Evolutionary conservation across 176 grass and related monocot genomes (phyloP).

Genomic region (Rhynchospora pubera): DNA sequence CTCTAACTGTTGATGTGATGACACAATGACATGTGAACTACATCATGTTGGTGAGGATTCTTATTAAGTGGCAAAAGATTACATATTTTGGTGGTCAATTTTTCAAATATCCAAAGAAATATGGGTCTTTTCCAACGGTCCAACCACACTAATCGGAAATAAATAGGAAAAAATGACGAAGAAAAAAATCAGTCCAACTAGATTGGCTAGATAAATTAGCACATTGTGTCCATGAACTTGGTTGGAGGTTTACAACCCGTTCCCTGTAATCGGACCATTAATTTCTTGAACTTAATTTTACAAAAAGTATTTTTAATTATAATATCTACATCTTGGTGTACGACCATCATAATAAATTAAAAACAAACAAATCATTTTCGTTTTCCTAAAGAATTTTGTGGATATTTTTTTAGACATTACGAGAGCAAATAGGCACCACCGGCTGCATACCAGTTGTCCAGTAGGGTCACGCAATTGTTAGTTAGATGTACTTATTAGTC

Average conservation of each 20-base stretch:
- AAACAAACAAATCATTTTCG: neutral
- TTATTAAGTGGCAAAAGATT: neutral
- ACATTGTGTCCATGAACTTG: neutral
- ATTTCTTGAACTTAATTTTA: no score
- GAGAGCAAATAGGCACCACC: neutral
- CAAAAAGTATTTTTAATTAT: no score
- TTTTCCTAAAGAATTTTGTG: no score
- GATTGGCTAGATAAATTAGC: no score
- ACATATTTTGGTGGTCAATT: neutral
- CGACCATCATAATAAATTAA: neutral
- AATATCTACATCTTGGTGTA: no score
- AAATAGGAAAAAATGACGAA: no score
- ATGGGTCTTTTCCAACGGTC: neutral
- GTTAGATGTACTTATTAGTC: neutral
- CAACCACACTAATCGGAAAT: neutral
- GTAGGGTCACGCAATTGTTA: neutral
- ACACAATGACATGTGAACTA: neutral
- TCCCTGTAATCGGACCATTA: no score
- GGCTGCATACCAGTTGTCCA: neutral
- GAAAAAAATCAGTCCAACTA: no score
- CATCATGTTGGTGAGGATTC: neutral
- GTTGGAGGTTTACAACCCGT: no score
- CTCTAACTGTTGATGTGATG: neutral
- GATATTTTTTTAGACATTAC: neutral
- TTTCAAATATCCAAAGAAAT: neutral